Conservation (phyloP, 371 early-diverging fungal species). For the Mucor velutinosus region DNA sequence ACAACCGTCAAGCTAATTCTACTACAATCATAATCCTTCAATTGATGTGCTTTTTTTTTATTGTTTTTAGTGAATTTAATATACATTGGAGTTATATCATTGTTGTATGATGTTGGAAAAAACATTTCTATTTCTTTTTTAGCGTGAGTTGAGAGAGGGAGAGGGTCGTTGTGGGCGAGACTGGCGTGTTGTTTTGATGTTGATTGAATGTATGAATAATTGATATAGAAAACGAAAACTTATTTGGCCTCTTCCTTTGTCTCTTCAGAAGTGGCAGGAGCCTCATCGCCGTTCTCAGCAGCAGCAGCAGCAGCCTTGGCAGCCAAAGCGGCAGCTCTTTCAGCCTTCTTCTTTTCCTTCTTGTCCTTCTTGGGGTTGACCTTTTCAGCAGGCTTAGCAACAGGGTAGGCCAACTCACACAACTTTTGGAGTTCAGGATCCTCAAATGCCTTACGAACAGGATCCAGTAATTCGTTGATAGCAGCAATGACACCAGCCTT, state of each 20-base stretch:
- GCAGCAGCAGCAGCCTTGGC: conserved; percentile 25
- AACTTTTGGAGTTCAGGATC: conserved; percentile 67
- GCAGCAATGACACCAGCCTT: conserved; percentile 89
- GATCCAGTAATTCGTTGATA: conserved; percentile 89
- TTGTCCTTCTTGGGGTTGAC: conserved; percentile 51
- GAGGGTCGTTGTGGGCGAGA: no score
- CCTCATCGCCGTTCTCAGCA: conserved; percentile 2
- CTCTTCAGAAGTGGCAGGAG: conserved; percentile 12
- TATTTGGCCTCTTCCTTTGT: conserved; percentile 13
- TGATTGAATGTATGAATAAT: neutral
- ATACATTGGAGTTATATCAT: neutral
- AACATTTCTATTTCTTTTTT: neutral
- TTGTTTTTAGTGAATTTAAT: neutral
- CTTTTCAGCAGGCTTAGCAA: conserved; percentile 46
- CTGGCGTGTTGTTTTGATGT: neutral
- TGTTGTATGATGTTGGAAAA: conserved; percentile 1
- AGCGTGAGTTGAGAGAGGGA: no score
- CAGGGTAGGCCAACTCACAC: conserved; percentile 72
- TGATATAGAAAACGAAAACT: neutral
- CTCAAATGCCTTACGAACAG: conserved; percentile 84
- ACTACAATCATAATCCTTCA: no score
- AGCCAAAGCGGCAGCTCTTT: conserved; percentile 33
- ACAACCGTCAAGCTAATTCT: no score
- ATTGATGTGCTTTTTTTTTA: neutral
- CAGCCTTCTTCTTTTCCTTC: conserved; percentile 35